Conservation (phyloP, 257 asterid species). For the Solanum neorickii region DNA sequence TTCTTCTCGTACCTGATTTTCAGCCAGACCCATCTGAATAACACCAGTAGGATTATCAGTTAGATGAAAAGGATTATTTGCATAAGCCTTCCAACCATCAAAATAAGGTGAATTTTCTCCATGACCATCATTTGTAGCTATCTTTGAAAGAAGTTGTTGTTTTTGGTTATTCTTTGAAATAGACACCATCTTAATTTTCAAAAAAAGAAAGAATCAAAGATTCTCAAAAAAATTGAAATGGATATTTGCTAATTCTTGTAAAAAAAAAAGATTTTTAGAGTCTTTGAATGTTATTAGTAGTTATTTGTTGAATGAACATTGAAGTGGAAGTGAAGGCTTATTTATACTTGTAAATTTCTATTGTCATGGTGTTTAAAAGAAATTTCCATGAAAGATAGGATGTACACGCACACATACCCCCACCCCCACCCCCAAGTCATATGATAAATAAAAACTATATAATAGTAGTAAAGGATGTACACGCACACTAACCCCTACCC, state of each 20-base stretch:
- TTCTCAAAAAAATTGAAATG: background rate
- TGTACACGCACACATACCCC: background rate
- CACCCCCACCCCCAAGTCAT: background rate
- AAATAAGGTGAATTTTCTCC: slow-evolving; percentile 58
- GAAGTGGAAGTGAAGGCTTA: background rate
- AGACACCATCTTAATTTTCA: background rate
- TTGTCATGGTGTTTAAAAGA: background rate
- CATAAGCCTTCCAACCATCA: slow-evolving; percentile 74
- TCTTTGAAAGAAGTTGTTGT: slow-evolving; percentile 23
- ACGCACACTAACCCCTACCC: background rate
- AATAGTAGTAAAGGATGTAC: background rate
- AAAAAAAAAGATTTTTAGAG: background rate
- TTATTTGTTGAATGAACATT: background rate
- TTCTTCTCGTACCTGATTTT: slow-evolving; percentile 35
- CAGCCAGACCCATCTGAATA: slow-evolving; percentile 68
- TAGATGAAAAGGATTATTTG: slow-evolving; percentile 47
- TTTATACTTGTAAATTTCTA: background rate
- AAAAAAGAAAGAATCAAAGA: background rate
- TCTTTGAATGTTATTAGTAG: background rate
- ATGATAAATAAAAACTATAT: background rate
- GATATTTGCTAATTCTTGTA: background rate
- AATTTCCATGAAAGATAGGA: background rate
- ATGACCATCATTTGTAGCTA: slow-evolving; percentile 56
- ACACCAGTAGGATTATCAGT: slow-evolving; percentile 41
- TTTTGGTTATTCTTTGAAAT: background rate